Evolutionary conservation across 768 basidiomycete genomes (phyloP), one percentile per base, ranked within the genome.

Genomic region (Grammothele lineata): DNA sequence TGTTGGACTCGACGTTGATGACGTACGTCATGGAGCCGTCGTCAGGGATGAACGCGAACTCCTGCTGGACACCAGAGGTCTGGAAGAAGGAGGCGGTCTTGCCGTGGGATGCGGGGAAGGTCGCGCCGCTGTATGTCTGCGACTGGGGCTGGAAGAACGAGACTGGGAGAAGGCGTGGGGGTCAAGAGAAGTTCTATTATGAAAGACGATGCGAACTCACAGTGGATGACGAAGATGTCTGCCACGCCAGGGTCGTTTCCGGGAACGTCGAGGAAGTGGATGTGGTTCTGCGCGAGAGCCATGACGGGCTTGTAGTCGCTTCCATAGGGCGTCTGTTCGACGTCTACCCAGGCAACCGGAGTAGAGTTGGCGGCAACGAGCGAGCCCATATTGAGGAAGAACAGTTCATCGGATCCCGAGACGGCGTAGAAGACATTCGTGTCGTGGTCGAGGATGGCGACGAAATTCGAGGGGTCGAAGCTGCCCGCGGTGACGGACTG

Each of bases 341-440:
- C 79, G 32, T 79, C 75, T 6, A 59, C 60, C 93, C 93, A 96
- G 1, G 73, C 57, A 12, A 90, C 53, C 2, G 84, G 60, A 2
- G 70, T 70, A 27, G 72, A 66, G 39, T 78, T 78, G 3, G 90
- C 85, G 4, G 76, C 66, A 37, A 74, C 85, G 47, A 90, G 70
- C 12, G 69, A 55, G 21, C 68, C 73, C 77, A 95, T 81, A 64
- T 92, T 79, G 35, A 95, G 71, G 36, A 75, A 77, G 57, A 70
- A 91, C 2, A 94, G 48, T 43, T 77, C 78, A 37, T 75, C 79
- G 1, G 8, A 6, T n/a, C 77, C 68, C 4, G 85, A 85, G 48
- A 87, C 68, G 0, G 83, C 85, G 63, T 89, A 87, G 68, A 96
- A 85, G 50, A 85, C 81, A 52, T 95, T 93, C 40, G 93, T 97